Evolutionary conservation across 2,329 filamentous ascomycete genomes (phyloP).

Genomic region (Laburnicola sp.): DNA sequence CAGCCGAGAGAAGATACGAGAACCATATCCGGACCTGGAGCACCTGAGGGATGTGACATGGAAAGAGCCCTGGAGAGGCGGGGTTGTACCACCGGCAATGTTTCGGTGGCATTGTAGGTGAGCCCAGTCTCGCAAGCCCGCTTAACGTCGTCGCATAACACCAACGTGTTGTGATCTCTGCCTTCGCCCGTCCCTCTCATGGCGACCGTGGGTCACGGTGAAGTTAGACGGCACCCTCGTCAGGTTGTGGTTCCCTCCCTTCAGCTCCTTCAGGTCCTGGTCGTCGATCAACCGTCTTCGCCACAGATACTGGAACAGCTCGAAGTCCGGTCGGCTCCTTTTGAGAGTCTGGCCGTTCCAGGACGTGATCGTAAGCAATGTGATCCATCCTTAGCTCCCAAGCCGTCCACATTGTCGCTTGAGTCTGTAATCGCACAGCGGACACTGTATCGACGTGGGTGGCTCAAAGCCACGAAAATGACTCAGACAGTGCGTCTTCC

Average conservation of each 20-base stretch:
- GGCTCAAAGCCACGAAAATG: conserved; percentile 32
- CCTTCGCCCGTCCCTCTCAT: conserved; percentile 12
- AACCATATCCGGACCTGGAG: not conserved
- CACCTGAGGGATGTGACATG: conserved; percentile 1
- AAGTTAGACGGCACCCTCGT: conserved; percentile 18
- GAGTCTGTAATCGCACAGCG: conserved; percentile 31
- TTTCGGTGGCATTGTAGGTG: not conserved
- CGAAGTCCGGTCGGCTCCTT: conserved; percentile 28
- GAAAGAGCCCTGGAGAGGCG: not conserved
- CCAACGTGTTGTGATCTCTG: conserved; percentile 13
- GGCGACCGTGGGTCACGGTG: conserved; percentile 14
- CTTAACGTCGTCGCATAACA: not conserved
- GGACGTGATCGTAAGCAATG: conserved; percentile 21
- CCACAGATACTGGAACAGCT: conserved; percentile 31
- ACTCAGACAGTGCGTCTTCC: conserved; percentile 28
- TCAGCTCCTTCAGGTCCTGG: conserved; percentile 33
- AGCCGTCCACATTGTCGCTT: conserved; percentile 13
- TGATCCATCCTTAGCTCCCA: conserved; percentile 33
- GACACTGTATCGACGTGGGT: conserved; percentile 27
- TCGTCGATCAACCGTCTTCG: conserved; percentile 32
- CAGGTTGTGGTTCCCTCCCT: conserved; percentile 27
- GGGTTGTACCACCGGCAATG: conserved; percentile 1
- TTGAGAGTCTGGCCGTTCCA: conserved; percentile 23
- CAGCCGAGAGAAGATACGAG: not conserved
- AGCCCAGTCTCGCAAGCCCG: not conserved